These are phyloP conservation scores for Lactarius akahatsu DNA, from an alignment of 768 basidiomycete species.

Conservation along the genomic window DNA sequence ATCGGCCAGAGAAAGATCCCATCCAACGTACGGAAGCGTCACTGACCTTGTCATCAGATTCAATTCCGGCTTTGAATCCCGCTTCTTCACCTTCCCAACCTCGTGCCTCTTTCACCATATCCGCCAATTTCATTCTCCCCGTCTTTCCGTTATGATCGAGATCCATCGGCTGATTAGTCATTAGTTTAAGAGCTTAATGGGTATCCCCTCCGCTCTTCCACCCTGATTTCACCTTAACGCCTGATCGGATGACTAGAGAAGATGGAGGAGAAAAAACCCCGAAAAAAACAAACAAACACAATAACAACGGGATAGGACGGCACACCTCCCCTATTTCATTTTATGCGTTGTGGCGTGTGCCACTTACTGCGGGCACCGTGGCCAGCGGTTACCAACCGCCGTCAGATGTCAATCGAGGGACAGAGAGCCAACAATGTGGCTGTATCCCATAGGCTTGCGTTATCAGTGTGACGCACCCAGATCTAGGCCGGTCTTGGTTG, in stretches of 20 bases:
- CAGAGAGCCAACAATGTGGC: conserved; percentile 21
- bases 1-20: conserved; percentile 44
- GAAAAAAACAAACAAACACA: not conserved
- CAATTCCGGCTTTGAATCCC: conserved; percentile 30
- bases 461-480: conserved; percentile 27
- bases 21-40: conserved; percentile 29
- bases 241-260: not conserved
- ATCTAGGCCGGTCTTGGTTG: conserved; percentile 27
- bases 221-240: conserved; percentile 27
- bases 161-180: conserved; percentile 41
- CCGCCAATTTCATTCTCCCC: conserved; percentile 41
- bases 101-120: conserved; percentile 50
- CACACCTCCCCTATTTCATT: conserved; percentile 17
- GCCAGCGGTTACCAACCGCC: conserved; percentile 15
- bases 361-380: conserved; percentile 8
- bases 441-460: conserved; percentile 19
- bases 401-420: conserved; percentile 8
- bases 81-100: conserved; percentile 49
- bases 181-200: conserved; percentile 48
- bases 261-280: not conserved
- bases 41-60: conserved; percentile 32
- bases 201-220: conserved; percentile 34
- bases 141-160: conserved; percentile 43
- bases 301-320: not conserved
- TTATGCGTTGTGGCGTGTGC: conserved; percentile 1